Evolutionary conservation across 805 yeast species (phyloP), one percentile per base, ranked within the genome.

Genomic region (Wickerhamomyces bovis): DNA sequence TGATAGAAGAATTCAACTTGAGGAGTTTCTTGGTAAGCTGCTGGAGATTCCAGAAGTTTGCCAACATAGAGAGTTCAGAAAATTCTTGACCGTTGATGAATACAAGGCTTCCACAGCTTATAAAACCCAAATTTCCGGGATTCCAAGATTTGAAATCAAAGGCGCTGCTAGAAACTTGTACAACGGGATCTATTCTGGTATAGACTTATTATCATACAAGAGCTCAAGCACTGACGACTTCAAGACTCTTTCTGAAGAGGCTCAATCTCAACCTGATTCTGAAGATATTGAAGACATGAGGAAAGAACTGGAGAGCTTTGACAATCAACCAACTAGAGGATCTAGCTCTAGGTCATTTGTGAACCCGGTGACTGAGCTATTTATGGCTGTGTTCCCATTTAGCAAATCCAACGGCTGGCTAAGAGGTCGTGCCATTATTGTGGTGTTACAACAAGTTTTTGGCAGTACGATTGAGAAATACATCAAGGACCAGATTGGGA

Each of bases 381-480:
- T 89, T 44, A 75, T 87, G 18, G 70, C 83, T 0, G 58, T 89
- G 2, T 90, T 90, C 64, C 80, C 85, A 26, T 64, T 87, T 20
- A 77, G 79, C 45, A 72, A 69, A 41, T 73, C 85, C 2, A 80
- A 79, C 41, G 78, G 80, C 41, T 88, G 96, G 95, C 64, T 90
- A 2, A 69, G 96, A 44, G 97, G 96, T 0, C 71, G 89, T 39
- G 96, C 97, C 0, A 71, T 89, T 9, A 73, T 89, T 35, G 80
- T 89, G 6, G 78, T 90, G 4, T 66, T 90, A 44, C 97, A 89
- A 62, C 96, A 89, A 61, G 64, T 90, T 1, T 72, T 90, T 35
- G 97, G 97, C 0, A 85, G 92, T 2, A 85, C 97, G 0, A 83
- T 90, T 44, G 97, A 90, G 58, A 82, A 80, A 58, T 60, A 61